These are phyloP conservation scores for Lithohypha guttulata DNA, from an alignment of 2,329 filamentous ascomycete genomes.

Conservation along the genomic window DNA sequence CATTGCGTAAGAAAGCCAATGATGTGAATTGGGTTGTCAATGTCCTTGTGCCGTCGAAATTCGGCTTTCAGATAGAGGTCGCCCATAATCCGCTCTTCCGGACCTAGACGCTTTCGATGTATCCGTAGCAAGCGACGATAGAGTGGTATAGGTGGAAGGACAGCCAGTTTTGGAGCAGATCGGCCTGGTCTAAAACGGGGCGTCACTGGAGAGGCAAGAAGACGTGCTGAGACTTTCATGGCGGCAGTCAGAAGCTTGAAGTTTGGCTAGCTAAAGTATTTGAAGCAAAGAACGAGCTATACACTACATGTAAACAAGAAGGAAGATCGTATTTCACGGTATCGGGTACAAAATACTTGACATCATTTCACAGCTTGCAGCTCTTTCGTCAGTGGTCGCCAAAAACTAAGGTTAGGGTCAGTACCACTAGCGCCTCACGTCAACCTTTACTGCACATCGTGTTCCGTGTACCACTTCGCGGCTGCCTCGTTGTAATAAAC, in stretches of 20 bases:
- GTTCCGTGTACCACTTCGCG: too few relatives aligned
- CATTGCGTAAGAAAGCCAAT: constrained; percentile 94
- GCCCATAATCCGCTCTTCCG: constrained; percentile 67
- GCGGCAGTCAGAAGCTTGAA: too few relatives aligned
- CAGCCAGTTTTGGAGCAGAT: constrained; percentile 44
- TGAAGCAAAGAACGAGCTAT: not conserved
- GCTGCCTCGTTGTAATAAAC: too few relatives aligned
- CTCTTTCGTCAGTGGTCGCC: too few relatives aligned
- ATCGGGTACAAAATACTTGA: too few relatives aligned
- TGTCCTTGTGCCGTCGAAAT: constrained; percentile 69
- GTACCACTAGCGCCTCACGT: too few relatives aligned
- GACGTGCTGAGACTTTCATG: constrained; percentile 15
- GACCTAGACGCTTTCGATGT: constrained; percentile 66
- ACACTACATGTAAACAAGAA: not conserved
- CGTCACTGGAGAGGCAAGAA: constrained; percentile 15
- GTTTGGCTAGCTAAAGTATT: too few relatives aligned
- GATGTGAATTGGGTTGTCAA: constrained; percentile 87
- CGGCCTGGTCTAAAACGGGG: constrained; percentile 16
- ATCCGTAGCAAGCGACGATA: constrained; percentile 80
- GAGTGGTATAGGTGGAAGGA: constrained; percentile 77
- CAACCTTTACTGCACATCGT: too few relatives aligned
- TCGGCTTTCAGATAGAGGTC: constrained; percentile 91
- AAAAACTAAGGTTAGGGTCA: not conserved
- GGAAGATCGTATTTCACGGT: not conserved
- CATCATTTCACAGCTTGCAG: constrained; percentile 6